phyloP scores from a whole-genome alignment of 352 stramenopile species.

The Aphanomyces cochlioides region DNA sequence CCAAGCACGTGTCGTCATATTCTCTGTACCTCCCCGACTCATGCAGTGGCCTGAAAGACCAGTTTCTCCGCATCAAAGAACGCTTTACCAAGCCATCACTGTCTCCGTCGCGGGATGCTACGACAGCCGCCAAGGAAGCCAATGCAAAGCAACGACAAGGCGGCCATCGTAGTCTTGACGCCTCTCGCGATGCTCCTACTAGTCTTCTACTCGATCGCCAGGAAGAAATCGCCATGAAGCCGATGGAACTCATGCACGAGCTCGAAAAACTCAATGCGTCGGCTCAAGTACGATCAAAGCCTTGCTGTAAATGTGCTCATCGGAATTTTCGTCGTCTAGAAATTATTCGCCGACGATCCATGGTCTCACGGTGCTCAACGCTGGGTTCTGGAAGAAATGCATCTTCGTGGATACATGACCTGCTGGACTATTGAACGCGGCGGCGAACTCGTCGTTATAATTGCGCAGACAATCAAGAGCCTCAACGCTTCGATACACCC shows the following conservation, averaged over 20 bases:
- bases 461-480: slow-evolving; percentile 38
- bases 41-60: slow-evolving; percentile 69
- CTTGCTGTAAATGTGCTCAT: neutral
- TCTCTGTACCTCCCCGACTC: slow-evolving; percentile 24
- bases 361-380: slow-evolving; percentile 55
- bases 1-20: neutral
- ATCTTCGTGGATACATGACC: slow-evolving; percentile 66
- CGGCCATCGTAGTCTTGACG: slow-evolving; percentile 24
- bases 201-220: slow-evolving; percentile 8
- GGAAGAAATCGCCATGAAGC: slow-evolving; percentile 32
- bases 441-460: slow-evolving; percentile 54
- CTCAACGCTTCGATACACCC: slow-evolving; percentile 46
- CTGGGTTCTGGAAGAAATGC: slow-evolving; percentile 70
- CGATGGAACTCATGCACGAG: slow-evolving; percentile 34
- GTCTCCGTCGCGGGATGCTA: neutral
- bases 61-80: slow-evolving; percentile 79
- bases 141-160: slow-evolving; percentile 8
- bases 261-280: slow-evolving; percentile 28
- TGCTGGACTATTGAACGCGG: slow-evolving; percentile 73
- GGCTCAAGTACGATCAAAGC: slow-evolving; percentile 19
- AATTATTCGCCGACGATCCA: slow-evolving; percentile 34
- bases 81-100: slow-evolving; percentile 50
- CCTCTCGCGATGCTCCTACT: slow-evolving; percentile 9
- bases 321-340: slow-evolving; percentile 29
- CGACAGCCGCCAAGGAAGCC: neutral